Evolutionary conservation across 1,139 yeast genomes (phyloP), one percentile per base, ranked within the genome.

Genomic region (Maudiozyma humilis): DNA sequence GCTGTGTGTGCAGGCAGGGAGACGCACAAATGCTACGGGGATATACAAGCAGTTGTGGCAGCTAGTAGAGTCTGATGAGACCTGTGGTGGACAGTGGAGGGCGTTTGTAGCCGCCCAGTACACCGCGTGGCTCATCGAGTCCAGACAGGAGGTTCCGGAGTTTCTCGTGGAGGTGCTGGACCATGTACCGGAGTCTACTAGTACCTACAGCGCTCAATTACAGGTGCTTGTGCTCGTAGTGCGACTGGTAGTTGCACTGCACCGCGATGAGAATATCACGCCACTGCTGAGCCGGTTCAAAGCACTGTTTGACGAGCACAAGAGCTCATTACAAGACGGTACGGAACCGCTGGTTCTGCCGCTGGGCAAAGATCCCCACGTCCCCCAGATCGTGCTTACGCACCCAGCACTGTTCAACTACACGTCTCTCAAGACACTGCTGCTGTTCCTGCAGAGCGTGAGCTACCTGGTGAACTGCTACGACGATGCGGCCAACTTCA

Each of bases 391-490:
- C 15, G 20, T 25, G 2, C 25, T 60, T 12, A 44, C 45, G 13
- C 40, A 53, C 12, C 51, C 55, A 2, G 42, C 46, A 1, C 35
- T 57, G 13, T 54, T 58, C 30, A 46, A 52, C 19, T 60, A 59
- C 34, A 49, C 48, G 29, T 57, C 59, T 39, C 40, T 59, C 38
- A 62, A 60, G 41, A 53, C 55, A 31, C 16, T 60, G 2, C 41
- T 62, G n/a, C 41, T 61, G 7, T 44, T 62, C 12, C 47, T 60
- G 17, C 66, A 62, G 44, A 59, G 64, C 45, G 56, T 60, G 5
- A 59, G 64, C 44, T 62, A 55, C 41, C 41, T 62, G 23, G 54
- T 57, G 3, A 62, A 59, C 38, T 59, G 63, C 36, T 56, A 59
- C 39, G 64, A 59, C 40, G 49, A 51, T 17, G 52, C 50, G 32